These are phyloP conservation scores for Populus ilicifolia DNA, from an alignment of 345 rosid genomes.

Conservation along the genomic window DNA sequence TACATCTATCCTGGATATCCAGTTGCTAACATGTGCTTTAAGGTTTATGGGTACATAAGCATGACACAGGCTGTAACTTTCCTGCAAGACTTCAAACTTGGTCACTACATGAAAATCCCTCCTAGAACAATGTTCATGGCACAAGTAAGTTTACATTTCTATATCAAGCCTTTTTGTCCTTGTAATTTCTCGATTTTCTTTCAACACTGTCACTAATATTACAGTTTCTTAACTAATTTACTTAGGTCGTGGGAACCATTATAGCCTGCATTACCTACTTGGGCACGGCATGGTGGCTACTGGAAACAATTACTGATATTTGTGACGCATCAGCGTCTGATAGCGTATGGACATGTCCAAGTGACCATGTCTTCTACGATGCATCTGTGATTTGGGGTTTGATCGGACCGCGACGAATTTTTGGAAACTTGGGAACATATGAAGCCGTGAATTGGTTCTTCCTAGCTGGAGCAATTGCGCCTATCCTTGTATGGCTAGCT, in stretches of 20 bases:
- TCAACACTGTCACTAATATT: neutral
- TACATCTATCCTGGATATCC: conserved; percentile 94
- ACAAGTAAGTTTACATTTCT: conserved; percentile 42
- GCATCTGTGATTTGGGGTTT: conserved; percentile 97
- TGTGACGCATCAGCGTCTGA: conserved; percentile 59
- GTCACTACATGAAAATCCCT: conserved; percentile 97
- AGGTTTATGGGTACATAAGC: conserved; percentile 94
- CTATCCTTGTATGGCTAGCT: conserved; percentile 72
- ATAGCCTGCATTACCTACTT: conserved; percentile 77
- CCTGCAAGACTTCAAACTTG: conserved; percentile 95
- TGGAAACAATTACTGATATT: conserved; percentile 81
- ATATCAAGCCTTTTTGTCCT: neutral
- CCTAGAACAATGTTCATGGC: conserved; percentile 99
- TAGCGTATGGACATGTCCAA: conserved; percentile 88
- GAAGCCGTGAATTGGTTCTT: conserved; percentile 88
- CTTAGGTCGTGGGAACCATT: conserved; percentile 77
- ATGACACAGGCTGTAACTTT: conserved; percentile 85
- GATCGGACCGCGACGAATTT: conserved; percentile 81
- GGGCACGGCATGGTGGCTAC: conserved; percentile 94
- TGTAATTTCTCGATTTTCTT: neutral
- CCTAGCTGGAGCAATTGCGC: conserved; percentile 73
- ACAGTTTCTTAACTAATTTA: neutral
- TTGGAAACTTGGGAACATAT: conserved; percentile 79
- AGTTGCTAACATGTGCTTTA: conserved; percentile 95
- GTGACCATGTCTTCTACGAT: conserved; percentile 82